phyloP scores from a whole-genome alignment of 2,329 filamentous ascomycete species.

The Ampelomyces quisqualis region DNA sequence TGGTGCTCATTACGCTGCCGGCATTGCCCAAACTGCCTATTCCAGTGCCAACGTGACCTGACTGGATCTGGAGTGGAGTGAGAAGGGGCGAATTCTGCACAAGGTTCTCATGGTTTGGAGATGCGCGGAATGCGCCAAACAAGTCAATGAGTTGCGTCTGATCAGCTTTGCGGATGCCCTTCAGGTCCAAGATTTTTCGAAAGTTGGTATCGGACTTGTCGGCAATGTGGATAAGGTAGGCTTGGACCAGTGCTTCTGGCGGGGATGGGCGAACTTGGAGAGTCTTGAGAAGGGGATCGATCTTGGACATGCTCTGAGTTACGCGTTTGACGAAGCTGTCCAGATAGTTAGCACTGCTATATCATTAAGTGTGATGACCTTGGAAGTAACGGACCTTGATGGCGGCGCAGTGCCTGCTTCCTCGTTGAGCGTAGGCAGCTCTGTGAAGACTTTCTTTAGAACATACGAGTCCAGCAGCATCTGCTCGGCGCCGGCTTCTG shows the following conservation, averaged over 20 bases:
- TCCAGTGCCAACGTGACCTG: constrained; percentile 44
- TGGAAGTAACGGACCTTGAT: constrained; percentile 42
- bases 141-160: constrained; percentile 82
- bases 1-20: constrained; percentile 44
- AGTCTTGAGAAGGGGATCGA: constrained; percentile 93
- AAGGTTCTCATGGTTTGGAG: constrained; percentile 66
- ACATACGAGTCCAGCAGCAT: constrained; percentile 97
- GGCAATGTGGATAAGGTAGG: constrained; percentile 94
- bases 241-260: constrained; percentile 91
- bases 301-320: constrained; percentile 76
- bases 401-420: constrained; percentile 60
- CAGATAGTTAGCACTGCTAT: constrained; percentile 25
- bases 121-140: constrained; percentile 80
- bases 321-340: constrained; percentile 81
- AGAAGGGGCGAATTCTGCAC: constrained; percentile 39
- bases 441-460: constrained; percentile 74
- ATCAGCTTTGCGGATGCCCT: constrained; percentile 81
- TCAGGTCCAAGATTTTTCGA: constrained; percentile 91
- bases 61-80: constrained; percentile 39
- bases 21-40: constrained; percentile 45
- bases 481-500: constrained; percentile 93
- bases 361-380: not conserved
- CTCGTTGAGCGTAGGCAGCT: constrained; percentile 63
- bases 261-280: constrained; percentile 90
- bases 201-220: constrained; percentile 95